These are phyloP conservation scores for Entonaema liquescens DNA, from an alignment of 495 filamentous ascomycete genomes.

Conservation along the genomic window DNA sequence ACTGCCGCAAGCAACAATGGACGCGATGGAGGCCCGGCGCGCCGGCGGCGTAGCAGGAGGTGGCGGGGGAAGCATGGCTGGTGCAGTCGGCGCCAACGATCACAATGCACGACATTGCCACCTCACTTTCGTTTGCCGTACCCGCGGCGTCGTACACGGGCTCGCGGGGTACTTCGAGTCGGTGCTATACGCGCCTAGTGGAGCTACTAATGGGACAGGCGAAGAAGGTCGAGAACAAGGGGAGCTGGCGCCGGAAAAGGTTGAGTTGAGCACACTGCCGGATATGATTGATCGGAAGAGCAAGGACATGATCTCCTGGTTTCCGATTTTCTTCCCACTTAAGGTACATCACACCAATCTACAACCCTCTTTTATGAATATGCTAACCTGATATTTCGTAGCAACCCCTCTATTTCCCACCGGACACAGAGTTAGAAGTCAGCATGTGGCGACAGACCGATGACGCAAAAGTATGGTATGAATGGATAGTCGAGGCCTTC, in stretches of 20 bases:
- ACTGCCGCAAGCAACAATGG: constrained; percentile 53
- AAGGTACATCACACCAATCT: constrained; percentile 68
- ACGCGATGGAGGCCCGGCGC: constrained; percentile 59
- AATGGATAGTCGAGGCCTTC: constrained; percentile 93
- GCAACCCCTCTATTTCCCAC: constrained; percentile 88
- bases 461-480: constrained; percentile 97
- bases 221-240: constrained; percentile 33
- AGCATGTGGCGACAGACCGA: constrained; percentile 96
- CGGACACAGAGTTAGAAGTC: constrained; percentile 82
- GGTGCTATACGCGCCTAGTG: constrained; percentile 71
- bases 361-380: background rate
- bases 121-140: constrained; percentile 73
- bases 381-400: constrained; percentile 45
- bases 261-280: constrained; percentile 92
- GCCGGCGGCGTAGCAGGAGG: constrained; percentile 61
- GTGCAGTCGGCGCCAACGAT: constrained; percentile 74
- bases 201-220: background rate
- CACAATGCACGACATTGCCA: constrained; percentile 85
- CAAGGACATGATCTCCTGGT: constrained; percentile 98
- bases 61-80: constrained; percentile 67
- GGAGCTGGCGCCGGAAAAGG: constrained; percentile 51
- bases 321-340: constrained; percentile 96
- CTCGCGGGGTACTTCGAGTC: constrained; percentile 96
- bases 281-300: constrained; percentile 92
- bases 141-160: constrained; percentile 87